Percentiles rank a stretch among this genome's conserved stretches.
phyloP scores from a whole-genome alignment of 129 eudicot genomes.

The Apium graveolens region DNA sequence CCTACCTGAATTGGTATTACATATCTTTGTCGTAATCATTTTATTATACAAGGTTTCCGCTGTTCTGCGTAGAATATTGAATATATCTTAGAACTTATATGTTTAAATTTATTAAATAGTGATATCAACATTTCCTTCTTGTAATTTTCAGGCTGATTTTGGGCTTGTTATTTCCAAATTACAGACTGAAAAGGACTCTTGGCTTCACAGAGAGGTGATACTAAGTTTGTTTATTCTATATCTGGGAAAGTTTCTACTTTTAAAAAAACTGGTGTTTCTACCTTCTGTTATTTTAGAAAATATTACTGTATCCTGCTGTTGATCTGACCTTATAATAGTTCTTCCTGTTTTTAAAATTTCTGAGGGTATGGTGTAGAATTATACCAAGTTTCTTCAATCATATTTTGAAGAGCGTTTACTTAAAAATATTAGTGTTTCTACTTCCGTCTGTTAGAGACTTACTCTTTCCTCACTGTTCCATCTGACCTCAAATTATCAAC shows the following conservation, averaged over 20 bases:
- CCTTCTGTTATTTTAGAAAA: neutral
- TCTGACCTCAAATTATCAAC: neutral
- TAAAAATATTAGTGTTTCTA: neutral
- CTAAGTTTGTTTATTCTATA: neutral
- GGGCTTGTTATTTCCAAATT: neutral
- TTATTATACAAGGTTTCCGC: constrained; percentile 9
- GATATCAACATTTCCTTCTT: neutral
- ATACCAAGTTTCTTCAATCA: neutral
- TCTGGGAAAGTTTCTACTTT: neutral
- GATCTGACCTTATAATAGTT: neutral
- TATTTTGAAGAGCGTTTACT: neutral
- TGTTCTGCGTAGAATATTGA: neutral
- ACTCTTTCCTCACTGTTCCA: neutral
- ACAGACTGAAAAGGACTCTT: neutral
- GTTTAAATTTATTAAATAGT: neutral
- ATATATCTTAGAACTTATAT: neutral
- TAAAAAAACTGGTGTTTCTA: neutral
- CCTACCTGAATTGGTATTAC: neutral
- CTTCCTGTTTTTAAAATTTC: neutral
- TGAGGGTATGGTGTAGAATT: neutral
- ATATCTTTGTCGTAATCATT: neutral
- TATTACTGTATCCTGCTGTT: neutral
- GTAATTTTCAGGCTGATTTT: neutral
- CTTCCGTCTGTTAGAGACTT: neutral
- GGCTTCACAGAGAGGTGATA: neutral